Evolutionary conservation across 257 asterid genomes (phyloP), one percentile per base, ranked within the genome.

Genomic region (Przewalskia tangutica): DNA sequence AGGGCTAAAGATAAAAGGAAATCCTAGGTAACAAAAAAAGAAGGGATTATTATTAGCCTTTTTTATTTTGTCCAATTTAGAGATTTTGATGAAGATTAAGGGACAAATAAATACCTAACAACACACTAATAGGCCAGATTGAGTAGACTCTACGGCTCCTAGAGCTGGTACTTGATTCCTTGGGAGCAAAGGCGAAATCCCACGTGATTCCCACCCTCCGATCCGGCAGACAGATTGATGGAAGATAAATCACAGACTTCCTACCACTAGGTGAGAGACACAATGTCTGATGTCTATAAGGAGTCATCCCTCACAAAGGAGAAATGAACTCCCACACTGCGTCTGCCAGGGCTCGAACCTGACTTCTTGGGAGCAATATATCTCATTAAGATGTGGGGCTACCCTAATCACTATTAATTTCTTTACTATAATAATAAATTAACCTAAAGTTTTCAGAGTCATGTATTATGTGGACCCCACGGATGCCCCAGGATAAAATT

Each of bases 1-100:
- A 85, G 70, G 60, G 79, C 58, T 53, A 86, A 89, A 77, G 70
- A 62, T 71, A 84, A 87, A 79, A 84, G 81, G 68, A 79, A 76
- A 84, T 88, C 84, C 88, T 80, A 86, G 83, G 86, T 67, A 63
- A 17, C 56, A 27, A 27, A 7, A 58, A 83, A 60, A 50, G 7
- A 78, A 18, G 82, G 44, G 40, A 32, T 64, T 27, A 27, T 27
- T 27, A 27, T 27, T 59, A 56, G n/a, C 0, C 16, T 67, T 27
- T 27, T 56, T 55, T 20, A 50, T 76, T 44, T 44, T 16, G 32
- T 63, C 58, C 79, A 48, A 68, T 14, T 40, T 27, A 44, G 53
- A 73, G 44, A 63, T 56, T 18, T 70, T 56, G 59, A 46, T 71
- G 84, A 59, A 7, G 80, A 84, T 84, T 77, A 84, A 71, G 84